Evolutionary conservation across 306 rosid genomes (phyloP), one percentile per base, ranked within the genome.

Genomic region (Herpetospermum pedunculosum): DNA sequence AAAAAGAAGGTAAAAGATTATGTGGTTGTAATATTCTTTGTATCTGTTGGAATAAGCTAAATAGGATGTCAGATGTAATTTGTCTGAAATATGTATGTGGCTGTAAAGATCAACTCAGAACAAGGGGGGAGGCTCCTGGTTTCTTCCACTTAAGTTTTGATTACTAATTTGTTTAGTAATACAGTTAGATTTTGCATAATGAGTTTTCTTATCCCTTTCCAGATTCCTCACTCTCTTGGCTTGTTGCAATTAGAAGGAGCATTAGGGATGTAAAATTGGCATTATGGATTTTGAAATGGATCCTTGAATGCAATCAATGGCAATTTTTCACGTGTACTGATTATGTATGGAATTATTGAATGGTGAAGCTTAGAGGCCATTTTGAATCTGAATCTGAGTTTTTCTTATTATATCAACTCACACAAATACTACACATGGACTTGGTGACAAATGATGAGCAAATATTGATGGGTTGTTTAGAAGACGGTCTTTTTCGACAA

Each of bases 11-110:
- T 73, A 40, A 29, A 43, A 72, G 71, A 75, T 79, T 81, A 65
- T 78, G 43, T 80, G 88, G 80, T 77, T 92, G 96, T 91, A 85
- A 81, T 88, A 95, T 95, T 95, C 99, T 95, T 95, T 95, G 90
- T 88, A 91, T 84, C 81, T 88, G 88, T 88, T 85, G 87, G 86
- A 90, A 92, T 95, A 95, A 91, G 88, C 75, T 83, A 32, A 50
- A 79, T 70, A 63, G 73, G 85, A 83, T 69, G 77, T 76, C 83
- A 90, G 88, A 70, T 82, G 85, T 82, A 59, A 77, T 84, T 67
- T 78, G 53, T 70, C 68, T 70, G 37, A 58, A 74, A 67, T 76
- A 78, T 81, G 55, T 86, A 78, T 80, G 78, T 85, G 86, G 88
- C 76, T 92, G 96, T 89, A 92, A 88, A 89, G 92, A 81, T 81